phyloP scores from a whole-genome alignment of 169 alveolate genomes.

The Eimeria acervulina region DNA sequence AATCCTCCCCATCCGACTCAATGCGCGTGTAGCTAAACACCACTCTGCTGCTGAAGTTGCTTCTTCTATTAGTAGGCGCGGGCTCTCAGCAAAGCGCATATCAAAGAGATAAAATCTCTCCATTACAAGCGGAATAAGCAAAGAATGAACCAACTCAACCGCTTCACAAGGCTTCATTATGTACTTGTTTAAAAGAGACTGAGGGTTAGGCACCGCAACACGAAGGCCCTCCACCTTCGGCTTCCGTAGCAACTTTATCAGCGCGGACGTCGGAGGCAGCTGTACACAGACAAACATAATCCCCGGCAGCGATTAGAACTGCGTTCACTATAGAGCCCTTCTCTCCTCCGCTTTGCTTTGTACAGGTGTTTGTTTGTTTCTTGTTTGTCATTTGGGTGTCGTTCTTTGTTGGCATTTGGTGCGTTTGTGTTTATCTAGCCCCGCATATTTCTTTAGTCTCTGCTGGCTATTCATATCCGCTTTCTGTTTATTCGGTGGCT shows the following conservation, averaged over 20 bases:
- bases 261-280: slow-evolving; percentile 52
- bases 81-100: background rate
- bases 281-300: background rate
- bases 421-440: too few relatives aligned
- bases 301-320: too few relatives aligned
- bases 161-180: background rate
- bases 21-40: slow-evolving; percentile 3
- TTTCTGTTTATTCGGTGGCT: background rate
- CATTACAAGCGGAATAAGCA: slow-evolving; percentile 33
- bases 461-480: too few relatives aligned
- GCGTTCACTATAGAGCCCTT: too few relatives aligned
- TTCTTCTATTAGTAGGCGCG: background rate
- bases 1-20: slow-evolving; percentile 41
- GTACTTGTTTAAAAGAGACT: background rate
- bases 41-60: background rate
- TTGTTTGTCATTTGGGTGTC: too few relatives aligned
- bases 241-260: slow-evolving; percentile 19
- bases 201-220: background rate
- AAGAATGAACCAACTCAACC: slow-evolving; percentile 36
- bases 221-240: slow-evolving; percentile 27
- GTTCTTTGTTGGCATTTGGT: too few relatives aligned
- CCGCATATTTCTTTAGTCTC: too few relatives aligned
- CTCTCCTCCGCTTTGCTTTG: too few relatives aligned
- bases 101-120: slow-evolving; percentile 46
- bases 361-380: too few relatives aligned